Percentiles rank a stretch among this genome's conserved stretches.
phyloP scores from a whole-genome alignment of 805 yeast species.

The Limtongia smithiae region DNA sequence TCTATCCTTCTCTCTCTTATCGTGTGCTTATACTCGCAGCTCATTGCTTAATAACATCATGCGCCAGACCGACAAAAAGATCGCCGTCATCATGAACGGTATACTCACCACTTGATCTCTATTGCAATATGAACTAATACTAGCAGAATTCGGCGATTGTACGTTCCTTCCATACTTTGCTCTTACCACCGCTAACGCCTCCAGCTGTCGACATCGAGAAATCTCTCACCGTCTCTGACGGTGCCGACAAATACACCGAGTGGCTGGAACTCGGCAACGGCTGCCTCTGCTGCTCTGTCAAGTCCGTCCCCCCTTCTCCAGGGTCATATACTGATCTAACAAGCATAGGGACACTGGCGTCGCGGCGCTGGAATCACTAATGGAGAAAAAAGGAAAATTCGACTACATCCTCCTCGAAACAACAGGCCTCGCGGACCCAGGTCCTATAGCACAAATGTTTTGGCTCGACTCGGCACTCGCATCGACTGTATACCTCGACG shows the following conservation, averaged over 20 bases:
- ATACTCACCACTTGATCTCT: background rate
- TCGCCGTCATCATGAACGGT: conserved; percentile 86
- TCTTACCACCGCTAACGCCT: conserved; percentile 50
- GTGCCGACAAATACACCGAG: conserved; percentile 64
- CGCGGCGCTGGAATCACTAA: conserved; percentile 83
- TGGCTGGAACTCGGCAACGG: conserved; percentile 98
- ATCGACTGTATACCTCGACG: conserved; percentile 83
- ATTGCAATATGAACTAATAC: background rate
- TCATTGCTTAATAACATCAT: conserved; percentile 78
- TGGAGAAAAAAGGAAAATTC: conserved; percentile 65
- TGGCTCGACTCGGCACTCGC: conserved; percentile 92
- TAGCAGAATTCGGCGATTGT: conserved; percentile 35
- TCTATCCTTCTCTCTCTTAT: background rate
- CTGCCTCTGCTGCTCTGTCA: conserved; percentile 93
- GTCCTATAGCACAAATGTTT: conserved; percentile 94
- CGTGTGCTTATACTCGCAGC: conserved; percentile 12
- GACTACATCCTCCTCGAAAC: conserved; percentile 93
- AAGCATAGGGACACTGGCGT: conserved; percentile 84
- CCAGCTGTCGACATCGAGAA: conserved; percentile 84
- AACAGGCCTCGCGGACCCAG: conserved; percentile 96
- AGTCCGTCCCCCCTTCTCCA: conserved; percentile 34
- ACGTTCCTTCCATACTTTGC: background rate
- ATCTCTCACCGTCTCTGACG: conserved; percentile 65
- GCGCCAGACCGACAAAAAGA: conserved; percentile 58
- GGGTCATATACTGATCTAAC: no score